Percentiles rank a stretch among this genome's conserved stretches.
These are phyloP conservation scores for Thalassiosira hispida DNA, from an alignment of 352 stramenopile genomes.

Conservation along the genomic window DNA sequence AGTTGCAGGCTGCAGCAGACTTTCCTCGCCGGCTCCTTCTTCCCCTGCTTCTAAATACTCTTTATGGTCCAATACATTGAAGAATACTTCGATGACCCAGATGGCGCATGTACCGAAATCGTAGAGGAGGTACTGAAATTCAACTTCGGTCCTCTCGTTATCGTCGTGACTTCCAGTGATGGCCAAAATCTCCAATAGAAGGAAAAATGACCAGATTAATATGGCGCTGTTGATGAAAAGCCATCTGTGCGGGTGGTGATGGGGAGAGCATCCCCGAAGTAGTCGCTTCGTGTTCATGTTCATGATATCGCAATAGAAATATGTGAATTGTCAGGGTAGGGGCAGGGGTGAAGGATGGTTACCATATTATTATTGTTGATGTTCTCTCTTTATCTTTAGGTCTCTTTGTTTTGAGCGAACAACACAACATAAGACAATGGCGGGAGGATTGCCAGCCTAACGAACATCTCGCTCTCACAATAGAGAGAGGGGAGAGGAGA, in stretches of 20 bases:
- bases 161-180: conserved; percentile 3
- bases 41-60: conserved; percentile 7
- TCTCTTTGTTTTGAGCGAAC: no score
- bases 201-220: conserved; percentile 25
- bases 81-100: conserved; percentile 32
- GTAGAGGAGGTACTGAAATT: conserved; percentile 33
- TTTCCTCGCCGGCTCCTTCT: conserved; percentile 7
- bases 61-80: conserved; percentile 26
- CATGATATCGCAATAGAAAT: no score
- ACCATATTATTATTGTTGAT: no score
- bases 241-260: conserved; percentile 24
- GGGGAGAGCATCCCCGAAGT: conserved; percentile 27
- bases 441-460: no score
- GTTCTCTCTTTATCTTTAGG: no score
- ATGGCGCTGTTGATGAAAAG: conserved; percentile 23
- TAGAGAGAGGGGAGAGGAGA: no score
- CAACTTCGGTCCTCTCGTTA: conserved; percentile 6
- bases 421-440: no score
- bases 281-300: not conserved
- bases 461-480: no score
- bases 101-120: conserved; percentile 30
- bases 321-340: not conserved
- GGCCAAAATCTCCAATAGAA: conserved; percentile 15
- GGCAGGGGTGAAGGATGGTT: no score
- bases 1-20: not conserved